Base-by-base conservation (phyloP, 2,329 filamentous ascomycete genomes). In the Trichoderma sp. region DNA sequence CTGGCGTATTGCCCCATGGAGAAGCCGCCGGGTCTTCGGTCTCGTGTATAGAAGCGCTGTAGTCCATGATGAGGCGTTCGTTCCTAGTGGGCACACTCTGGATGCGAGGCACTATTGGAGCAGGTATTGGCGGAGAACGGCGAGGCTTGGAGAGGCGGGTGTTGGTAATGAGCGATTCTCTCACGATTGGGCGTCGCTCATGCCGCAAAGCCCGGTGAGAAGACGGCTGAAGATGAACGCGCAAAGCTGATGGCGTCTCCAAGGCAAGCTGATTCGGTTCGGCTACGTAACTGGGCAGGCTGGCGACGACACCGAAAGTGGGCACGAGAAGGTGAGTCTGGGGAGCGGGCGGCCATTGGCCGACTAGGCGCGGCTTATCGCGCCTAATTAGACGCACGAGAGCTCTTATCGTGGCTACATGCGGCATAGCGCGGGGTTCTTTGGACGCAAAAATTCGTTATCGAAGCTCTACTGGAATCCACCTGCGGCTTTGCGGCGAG, bases 1-100 rank as follows among this genome's bases (percentile, higher is more conserved):
- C 79, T 5, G 86, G 86, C 67, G 85, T 85, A 68, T 81, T 83
- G 16, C 84, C 86, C 86, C 86, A 88, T 2, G 86, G 86, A 37
- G 86, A 87, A 70, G 80, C 81, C 56, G 79, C 80, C 21, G 84
- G 81, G 72, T 87, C 82, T 56, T 88, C 86, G 63, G 80, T 79
- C 73, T 88, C 86, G 75, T 83, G 75, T 73, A 87, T 85, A 16
- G 85, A 83, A 71, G 85, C 78, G 77, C 83, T 85, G 77, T 88
- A 89, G 79, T 89, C 86, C 86, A 89, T 89, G 72, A 75, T 75
- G 72, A 52, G 59, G 34, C 37, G 68, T 68, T 55, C 34, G 68
- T 55, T 34, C 18, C 34, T 4, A 5, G 46, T 4, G 28, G n/a
- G 52, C 28, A 66, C 16, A 66, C 16, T 30, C 55, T 34, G n/a